Evolutionary conservation across 129 eudicot species (phyloP).

Genomic region (Flaveria robusta): DNA sequence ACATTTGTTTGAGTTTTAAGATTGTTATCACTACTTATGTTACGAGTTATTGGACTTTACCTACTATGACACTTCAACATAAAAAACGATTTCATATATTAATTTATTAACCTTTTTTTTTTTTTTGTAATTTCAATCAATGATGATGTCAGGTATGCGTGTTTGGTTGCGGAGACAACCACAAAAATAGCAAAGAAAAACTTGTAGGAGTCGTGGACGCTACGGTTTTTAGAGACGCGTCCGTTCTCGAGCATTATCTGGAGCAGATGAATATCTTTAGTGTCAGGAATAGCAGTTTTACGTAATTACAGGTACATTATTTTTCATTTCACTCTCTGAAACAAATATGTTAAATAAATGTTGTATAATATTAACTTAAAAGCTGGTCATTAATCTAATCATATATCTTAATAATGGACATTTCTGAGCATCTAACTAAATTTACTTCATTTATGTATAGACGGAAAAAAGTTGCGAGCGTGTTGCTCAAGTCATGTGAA

Average conservation of each 20-base stretch:
- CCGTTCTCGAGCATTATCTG: conserved; percentile 61
- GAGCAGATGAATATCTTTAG: conserved; percentile 80
- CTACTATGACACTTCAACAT: not conserved
- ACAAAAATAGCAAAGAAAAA: conserved; percentile 11
- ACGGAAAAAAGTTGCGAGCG: conserved; percentile 75
- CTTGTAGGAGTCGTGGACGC: conserved; percentile 85
- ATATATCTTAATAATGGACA: not conserved
- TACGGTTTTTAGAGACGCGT: conserved; percentile 59
- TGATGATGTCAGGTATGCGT: conserved; percentile 69
- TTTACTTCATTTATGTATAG: conserved; percentile 35
- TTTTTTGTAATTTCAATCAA: conserved; percentile 1
- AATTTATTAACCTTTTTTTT: not conserved
- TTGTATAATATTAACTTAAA: no score
- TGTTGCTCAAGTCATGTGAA: conserved; percentile 89
- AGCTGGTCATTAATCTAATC: not conserved
- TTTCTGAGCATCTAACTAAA: not conserved
- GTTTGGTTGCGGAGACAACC: conserved; percentile 72
- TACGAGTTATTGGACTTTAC: not conserved
- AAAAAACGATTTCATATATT: not conserved
- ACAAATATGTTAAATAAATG: no score
- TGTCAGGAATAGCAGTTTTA: conserved; percentile 91
- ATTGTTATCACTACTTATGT: not conserved
- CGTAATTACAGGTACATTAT: conserved; percentile 60
- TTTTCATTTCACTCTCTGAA: not conserved
- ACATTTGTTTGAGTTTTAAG: not conserved